phyloP scores from a whole-genome alignment of 2,329 filamentous ascomycete species.

The Scedosporium minutisporum region DNA sequence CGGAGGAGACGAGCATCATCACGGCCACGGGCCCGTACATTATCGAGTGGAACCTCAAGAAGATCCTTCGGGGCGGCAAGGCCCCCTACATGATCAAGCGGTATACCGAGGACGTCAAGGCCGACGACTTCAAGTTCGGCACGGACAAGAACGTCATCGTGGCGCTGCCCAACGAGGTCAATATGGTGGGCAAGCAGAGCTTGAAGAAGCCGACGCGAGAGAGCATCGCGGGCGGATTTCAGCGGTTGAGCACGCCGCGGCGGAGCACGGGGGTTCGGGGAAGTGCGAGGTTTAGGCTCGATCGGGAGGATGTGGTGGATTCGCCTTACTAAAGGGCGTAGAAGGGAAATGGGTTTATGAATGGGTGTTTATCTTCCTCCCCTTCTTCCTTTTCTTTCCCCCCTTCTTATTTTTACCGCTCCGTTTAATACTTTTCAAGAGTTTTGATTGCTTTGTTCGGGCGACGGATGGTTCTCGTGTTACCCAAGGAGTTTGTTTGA shows the following conservation, averaged over 20 bases:
- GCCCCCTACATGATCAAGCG: constrained; percentile 95
- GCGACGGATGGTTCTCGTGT: background rate
- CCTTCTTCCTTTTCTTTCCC: constrained; percentile 8
- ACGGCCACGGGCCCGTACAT: constrained; percentile 95
- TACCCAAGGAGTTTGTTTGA: background rate
- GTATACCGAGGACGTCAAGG: constrained; percentile 90
- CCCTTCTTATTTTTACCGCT: too few relatives aligned
- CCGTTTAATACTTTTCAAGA: too few relatives aligned
- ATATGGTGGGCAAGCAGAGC: constrained; percentile 84
- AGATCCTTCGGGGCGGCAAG: constrained; percentile 69
- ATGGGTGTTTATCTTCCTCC: constrained; percentile 6
- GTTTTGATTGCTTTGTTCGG: background rate
- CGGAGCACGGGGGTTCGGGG: constrained; percentile 39
- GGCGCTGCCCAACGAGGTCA: constrained; percentile 90
- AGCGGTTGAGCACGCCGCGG: constrained; percentile 27
- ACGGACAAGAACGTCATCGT: constrained; percentile 98
- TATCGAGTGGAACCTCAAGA: constrained; percentile 91
- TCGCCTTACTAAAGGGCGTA: constrained; percentile 40
- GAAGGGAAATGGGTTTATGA: background rate
- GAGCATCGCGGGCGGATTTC: constrained; percentile 65
- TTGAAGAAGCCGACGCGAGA: constrained; percentile 84
- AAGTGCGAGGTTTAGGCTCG: constrained; percentile 61
- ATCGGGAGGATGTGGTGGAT: constrained; percentile 77
- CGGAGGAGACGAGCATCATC: constrained; percentile 86
- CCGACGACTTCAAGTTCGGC: constrained; percentile 96